These are phyloP conservation scores for Boletus edulis DNA, from an alignment of 768 basidiomycete species.

Conservation along the genomic window DNA sequence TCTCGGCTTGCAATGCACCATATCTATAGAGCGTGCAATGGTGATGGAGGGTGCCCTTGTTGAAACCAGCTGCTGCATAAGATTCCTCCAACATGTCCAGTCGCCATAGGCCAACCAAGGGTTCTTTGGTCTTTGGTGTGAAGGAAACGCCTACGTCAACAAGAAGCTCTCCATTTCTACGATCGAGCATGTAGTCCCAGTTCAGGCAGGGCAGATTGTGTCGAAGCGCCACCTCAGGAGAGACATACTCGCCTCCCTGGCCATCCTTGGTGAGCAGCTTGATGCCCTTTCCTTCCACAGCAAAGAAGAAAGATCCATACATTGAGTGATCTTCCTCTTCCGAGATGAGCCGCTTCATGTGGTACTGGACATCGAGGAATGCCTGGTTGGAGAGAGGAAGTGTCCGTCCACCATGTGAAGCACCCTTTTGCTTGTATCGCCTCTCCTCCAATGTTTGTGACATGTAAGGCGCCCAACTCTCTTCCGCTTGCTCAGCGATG, in stretches of 20 bases:
- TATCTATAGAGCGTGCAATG: no score
- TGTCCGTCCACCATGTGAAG: background rate
- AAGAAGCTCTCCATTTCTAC: background rate
- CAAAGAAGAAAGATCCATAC: slow-evolving; percentile 18
- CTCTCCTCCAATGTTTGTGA: background rate
- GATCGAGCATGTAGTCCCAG: slow-evolving; percentile 7
- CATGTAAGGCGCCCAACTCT: background rate
- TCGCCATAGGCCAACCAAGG: no score
- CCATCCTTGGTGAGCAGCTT: slow-evolving; percentile 14
- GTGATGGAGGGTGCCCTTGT: no score
- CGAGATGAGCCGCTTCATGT: no score
- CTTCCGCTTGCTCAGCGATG: background rate
- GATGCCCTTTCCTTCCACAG: slow-evolving; percentile 8
- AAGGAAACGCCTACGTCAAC: slow-evolving; percentile 1
- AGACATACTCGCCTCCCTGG: background rate
- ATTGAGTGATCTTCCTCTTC: background rate
- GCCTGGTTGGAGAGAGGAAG: background rate
- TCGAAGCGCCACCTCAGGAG: background rate
- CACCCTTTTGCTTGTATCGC: background rate
- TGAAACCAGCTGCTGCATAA: no score
- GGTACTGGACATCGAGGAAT: no score
- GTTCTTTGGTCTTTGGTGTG: background rate
- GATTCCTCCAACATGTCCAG: no score
- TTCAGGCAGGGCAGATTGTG: background rate
- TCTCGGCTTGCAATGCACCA: background rate